phyloP scores from a whole-genome alignment of 1,139 yeast genomes.

The Candida gigantensis region DNA sequence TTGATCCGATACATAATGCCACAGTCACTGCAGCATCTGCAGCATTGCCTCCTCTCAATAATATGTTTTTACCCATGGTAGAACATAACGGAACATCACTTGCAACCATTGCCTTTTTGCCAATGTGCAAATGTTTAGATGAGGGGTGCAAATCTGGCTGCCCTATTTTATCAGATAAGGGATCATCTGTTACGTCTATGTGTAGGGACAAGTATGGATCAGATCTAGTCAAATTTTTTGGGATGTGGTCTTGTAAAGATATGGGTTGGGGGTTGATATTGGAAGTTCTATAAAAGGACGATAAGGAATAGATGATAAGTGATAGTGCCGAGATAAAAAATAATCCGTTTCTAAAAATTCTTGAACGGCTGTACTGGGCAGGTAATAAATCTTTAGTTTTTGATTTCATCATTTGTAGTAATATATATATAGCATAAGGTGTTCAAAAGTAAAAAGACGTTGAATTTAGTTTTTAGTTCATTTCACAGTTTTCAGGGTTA shows the following conservation, averaged over 20 bases:
- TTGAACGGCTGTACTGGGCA: background rate
- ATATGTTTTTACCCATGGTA: conserved; percentile 60
- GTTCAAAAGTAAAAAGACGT: too few relatives aligned
- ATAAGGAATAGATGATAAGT: conserved; percentile 4
- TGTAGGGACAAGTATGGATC: conserved; percentile 14
- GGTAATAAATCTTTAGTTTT: too few relatives aligned
- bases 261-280: background rate
- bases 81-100: conserved; percentile 77
- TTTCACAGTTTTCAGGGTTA: too few relatives aligned
- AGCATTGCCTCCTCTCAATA: conserved; percentile 63
- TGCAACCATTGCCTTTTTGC: conserved; percentile 66
- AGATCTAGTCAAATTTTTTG: conserved; percentile 8
- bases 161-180: conserved; percentile 23
- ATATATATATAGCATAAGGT: too few relatives aligned
- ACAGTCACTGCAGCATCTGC: conserved; percentile 93
- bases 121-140: conserved; percentile 27
- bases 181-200: conserved; percentile 9
- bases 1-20: conserved; percentile 82
- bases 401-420: too few relatives aligned
- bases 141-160: conserved; percentile 39
- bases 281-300: background rate
- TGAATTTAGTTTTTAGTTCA: too few relatives aligned
- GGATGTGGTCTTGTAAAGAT: conserved; percentile 6
- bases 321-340: background rate
- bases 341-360: background rate